These are phyloP conservation scores for Calonectria pteridis DNA, from an alignment of 2,329 filamentous ascomycete genomes.

Conservation along the genomic window DNA sequence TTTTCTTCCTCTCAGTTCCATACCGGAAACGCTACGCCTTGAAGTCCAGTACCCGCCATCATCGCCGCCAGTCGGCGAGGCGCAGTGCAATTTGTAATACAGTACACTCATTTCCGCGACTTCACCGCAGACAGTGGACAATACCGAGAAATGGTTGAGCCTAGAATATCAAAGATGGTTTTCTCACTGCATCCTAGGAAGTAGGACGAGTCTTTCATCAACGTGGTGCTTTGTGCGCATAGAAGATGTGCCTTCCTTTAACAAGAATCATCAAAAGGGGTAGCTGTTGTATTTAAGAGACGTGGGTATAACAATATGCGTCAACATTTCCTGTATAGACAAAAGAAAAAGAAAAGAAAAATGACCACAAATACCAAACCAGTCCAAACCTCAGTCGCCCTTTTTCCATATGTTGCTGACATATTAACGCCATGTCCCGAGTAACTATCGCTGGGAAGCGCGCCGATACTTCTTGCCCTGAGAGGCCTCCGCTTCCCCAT, in stretches of 20 bases:
- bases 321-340: conserved; percentile 1
- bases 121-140: not conserved
- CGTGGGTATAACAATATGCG: conserved; percentile 34
- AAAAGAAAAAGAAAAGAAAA: not conserved
- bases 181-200: not conserved
- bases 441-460: conserved; percentile 31
- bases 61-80: not conserved
- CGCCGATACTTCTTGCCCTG: conserved; percentile 42
- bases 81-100: not conserved
- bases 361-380: not conserved
- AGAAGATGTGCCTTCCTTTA: conserved; percentile 21
- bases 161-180: not conserved
- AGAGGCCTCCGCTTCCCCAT: conserved; percentile 39
- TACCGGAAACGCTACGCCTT: not conserved
- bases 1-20: not conserved
- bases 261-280: not conserved
- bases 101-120: not conserved
- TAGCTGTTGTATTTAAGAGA: not conserved
- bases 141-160: not conserved
- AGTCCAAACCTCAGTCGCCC: conserved; percentile 12
- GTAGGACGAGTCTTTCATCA: too few species aligned
- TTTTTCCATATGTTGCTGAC: conserved; percentile 29
- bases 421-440: conserved; percentile 32
- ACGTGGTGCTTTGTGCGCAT: not conserved
- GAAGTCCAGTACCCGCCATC: not conserved